phyloP scores from a whole-genome alignment of 1,284 basidiomycete species.

The Cronartium quercuum region DNA sequence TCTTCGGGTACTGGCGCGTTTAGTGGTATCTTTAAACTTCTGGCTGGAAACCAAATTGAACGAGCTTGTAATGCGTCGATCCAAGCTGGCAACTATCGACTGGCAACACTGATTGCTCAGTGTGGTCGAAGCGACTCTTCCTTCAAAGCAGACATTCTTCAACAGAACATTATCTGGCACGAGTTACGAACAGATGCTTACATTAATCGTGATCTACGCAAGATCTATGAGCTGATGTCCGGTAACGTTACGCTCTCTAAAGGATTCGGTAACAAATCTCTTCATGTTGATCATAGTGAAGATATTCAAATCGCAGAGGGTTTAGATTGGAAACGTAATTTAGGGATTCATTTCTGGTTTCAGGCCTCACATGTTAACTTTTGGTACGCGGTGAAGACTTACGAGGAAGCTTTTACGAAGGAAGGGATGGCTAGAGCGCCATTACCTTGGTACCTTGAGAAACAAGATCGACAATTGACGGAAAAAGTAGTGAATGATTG shows the following conservation, averaged over 20 bases:
- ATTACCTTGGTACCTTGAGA: slow-evolving; percentile 59
- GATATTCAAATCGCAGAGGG: slow-evolving; percentile 69
- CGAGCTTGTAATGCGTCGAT: slow-evolving; percentile 71
- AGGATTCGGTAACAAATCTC: slow-evolving; percentile 54
- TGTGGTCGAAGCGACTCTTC: slow-evolving; percentile 66
- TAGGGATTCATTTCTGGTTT: slow-evolving; percentile 89
- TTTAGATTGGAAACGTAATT: slow-evolving; percentile 89
- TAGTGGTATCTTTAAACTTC: slow-evolving; percentile 62
- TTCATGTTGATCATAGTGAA: slow-evolving; percentile 58
- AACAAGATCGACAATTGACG: slow-evolving; percentile 38
- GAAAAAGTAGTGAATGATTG: slow-evolving; percentile 11
- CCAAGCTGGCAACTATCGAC: slow-evolving; percentile 70
- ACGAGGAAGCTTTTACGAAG: slow-evolving; percentile 53
- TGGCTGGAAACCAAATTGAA: slow-evolving; percentile 81
- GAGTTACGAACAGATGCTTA: slow-evolving; percentile 68
- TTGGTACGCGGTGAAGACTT: slow-evolving; percentile 52
- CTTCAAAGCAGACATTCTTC: slow-evolving; percentile 66
- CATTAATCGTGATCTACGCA: slow-evolving; percentile 65
- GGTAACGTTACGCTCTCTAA: slow-evolving; percentile 66
- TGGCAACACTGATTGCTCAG: slow-evolving; percentile 88
- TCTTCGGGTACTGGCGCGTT: slow-evolving; percentile 48
- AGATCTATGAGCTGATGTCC: slow-evolving; percentile 76
- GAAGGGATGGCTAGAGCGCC: slow-evolving; percentile 45
- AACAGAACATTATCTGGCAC: slow-evolving; percentile 79
- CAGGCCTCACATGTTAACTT: slow-evolving; percentile 49